Evolutionary conservation across 345 rosid genomes (phyloP), one percentile per base, ranked within the genome.

Genomic region (Eucalyptus lansdowneana): DNA sequence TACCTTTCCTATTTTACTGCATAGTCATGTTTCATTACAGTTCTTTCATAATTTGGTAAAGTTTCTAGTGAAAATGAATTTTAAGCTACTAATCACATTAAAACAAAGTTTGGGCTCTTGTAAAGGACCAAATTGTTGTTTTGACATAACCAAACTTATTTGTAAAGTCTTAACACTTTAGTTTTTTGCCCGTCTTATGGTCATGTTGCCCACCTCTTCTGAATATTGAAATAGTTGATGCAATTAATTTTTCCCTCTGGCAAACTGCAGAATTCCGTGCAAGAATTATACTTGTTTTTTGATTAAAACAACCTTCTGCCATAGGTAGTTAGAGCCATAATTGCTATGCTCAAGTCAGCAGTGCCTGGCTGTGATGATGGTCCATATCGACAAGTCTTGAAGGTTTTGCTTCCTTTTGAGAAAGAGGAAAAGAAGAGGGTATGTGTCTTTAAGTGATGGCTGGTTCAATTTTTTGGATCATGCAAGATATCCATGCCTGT

Each of bases 371-470:
- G 98, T 87, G 99, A 95, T 90, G 98, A 96, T 94, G 94, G 90
- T 86, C 91, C 99, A 87, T 96, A 96, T 93, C 94, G 97, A 80
- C 96, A 93, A 94, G 99, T 94, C 67, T 96, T 97, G 91, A 96
- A 96, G 94, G 98, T 96, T 91, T 91, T 95, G 91, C 97, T 97
- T 93, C 96, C 97, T 56, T 92, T 92, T 86, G 97, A 96, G 92
- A 96, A 96, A 91, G 99, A 96, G 67, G 98, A 97, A 92, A 96
- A 94, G 94, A 96, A 92, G 91, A 96, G 90, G 96, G 99, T 97
- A 90, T 69, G 69, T 65, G 60, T 37, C 53, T 50, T 56, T 13
- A 14, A 76, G 47, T 76, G 85, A 40, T 76, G 83, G 83, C 83
- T 37, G 47, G 29, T 76, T 76, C 29, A 40, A 76, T 37, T 40